Conservation (phyloP, 805 yeast genomes). For the Pichia insulana region DNA sequence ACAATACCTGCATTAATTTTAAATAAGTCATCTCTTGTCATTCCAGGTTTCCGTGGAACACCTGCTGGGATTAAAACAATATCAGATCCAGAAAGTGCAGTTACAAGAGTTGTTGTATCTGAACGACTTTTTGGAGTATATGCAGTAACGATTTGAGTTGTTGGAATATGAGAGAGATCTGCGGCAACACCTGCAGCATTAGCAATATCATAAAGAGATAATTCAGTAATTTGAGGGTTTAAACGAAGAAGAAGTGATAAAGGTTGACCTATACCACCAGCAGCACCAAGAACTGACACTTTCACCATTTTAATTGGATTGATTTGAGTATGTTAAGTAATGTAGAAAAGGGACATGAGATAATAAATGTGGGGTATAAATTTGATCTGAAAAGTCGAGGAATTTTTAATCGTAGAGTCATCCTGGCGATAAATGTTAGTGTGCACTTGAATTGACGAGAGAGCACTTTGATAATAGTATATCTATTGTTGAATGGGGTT, state of each 20-base stretch:
- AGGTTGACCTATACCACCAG: not conserved
- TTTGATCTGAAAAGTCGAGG: no score
- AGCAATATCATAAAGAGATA: conserved; percentile 80
- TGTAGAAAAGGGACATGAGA: no score
- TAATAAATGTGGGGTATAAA: no score
- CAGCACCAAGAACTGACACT: conserved; percentile 69
- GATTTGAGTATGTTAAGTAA: no score
- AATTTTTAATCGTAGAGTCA: no score
- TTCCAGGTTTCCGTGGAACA: conserved; percentile 58
- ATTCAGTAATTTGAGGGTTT: conserved; percentile 50
- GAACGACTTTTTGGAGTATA: conserved; percentile 19
- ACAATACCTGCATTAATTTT: conserved; percentile 51
- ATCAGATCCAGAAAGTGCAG: conserved; percentile 39
- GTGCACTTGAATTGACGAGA: no score
- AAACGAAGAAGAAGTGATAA: conserved; percentile 74
- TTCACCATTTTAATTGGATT: conserved; percentile 29
- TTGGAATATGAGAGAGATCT: conserved; percentile 72
- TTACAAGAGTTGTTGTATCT: conserved; percentile 30
- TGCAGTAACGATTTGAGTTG: conserved; percentile 18
- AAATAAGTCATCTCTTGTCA: conserved; percentile 58
- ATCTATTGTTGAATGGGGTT: no score
- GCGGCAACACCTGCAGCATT: conserved; percentile 83
- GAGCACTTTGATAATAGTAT: no score
- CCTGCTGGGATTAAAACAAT: conserved; percentile 55
- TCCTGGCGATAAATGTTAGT: no score